Conservation (phyloP, 179 eudicot genomes). For the Beta corolliflora region DNA sequence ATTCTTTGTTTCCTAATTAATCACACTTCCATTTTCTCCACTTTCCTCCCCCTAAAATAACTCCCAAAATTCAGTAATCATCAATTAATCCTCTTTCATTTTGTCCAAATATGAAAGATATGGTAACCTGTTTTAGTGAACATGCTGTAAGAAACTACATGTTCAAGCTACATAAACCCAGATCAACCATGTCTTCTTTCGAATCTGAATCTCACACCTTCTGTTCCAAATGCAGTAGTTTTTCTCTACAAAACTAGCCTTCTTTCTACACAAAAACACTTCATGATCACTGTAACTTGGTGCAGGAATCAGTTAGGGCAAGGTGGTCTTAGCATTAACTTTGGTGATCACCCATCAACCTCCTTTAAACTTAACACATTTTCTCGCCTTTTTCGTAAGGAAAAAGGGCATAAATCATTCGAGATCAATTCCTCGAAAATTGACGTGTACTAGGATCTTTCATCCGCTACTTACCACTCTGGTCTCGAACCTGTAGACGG, state of each 20-base stretch:
- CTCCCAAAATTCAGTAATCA: no score
- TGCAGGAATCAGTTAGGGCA: slow-evolving; percentile 48
- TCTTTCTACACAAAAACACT: slow-evolving; percentile 28
- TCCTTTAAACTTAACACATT: slow-evolving; percentile 53
- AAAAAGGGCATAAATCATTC: slow-evolving; percentile 54
- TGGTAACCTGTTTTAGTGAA: no score
- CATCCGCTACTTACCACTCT: slow-evolving; percentile 48
- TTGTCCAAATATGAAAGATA: no score
- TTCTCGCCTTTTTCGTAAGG: slow-evolving; percentile 67
- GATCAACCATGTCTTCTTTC: neutral
- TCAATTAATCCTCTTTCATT: no score
- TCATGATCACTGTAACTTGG: slow-evolving; percentile 56
- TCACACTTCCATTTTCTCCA: no score
- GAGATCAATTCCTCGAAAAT: slow-evolving; percentile 37
- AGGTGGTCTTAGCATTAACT: slow-evolving; percentile 52
- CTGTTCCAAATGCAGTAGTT: slow-evolving; percentile 50
- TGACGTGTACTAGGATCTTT: slow-evolving; percentile 71
- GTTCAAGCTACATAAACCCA: no score
- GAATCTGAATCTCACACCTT: slow-evolving; percentile 33
- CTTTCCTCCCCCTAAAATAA: no score
- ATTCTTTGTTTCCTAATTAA: no score
- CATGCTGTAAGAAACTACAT: no score
- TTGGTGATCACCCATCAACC: slow-evolving; percentile 39
- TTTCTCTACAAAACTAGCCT: slow-evolving; percentile 49
- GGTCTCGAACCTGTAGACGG: slow-evolving; percentile 75